A percentile compares a stretch with the other conserved stretches of the same genome.
These are phyloP conservation scores for Gastrolobium villosum DNA, from an alignment of 306 rosid species.

Conservation along the genomic window DNA sequence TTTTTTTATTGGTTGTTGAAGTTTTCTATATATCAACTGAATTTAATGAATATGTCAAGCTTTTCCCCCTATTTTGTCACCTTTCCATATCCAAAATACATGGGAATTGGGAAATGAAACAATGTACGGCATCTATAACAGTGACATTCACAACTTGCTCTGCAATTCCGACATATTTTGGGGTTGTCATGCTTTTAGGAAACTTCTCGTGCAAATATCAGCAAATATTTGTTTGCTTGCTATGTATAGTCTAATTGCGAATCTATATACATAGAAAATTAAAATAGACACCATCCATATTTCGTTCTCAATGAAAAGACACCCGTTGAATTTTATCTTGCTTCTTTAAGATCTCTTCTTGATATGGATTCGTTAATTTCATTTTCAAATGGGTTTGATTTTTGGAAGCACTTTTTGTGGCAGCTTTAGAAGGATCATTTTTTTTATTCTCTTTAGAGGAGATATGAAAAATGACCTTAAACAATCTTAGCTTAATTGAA, in stretches of 20 bases:
- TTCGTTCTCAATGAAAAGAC: slow-evolving; percentile 8
- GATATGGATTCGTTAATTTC: background rate
- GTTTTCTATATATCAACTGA: too few species aligned
- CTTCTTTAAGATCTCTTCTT: background rate
- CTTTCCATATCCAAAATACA: background rate
- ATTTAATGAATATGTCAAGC: too few species aligned
- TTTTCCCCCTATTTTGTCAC: background rate
- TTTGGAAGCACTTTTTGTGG: background rate
- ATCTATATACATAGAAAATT: background rate
- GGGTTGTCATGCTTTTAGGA: background rate
- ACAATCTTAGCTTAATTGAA: too few species aligned
- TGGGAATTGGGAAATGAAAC: background rate
- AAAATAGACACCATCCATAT: background rate
- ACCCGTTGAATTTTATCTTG: background rate
- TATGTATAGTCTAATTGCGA: background rate
- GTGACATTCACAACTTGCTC: background rate
- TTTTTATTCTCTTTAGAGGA: background rate
- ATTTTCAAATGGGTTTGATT: background rate
- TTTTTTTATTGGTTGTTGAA: too few species aligned
- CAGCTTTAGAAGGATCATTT: background rate
- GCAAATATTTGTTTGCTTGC: slow-evolving; percentile 20
- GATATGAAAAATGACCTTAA: too few species aligned
- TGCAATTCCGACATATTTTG: background rate
- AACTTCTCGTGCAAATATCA: background rate
- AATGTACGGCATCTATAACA: background rate